phyloP scores from a whole-genome alignment of 768 basidiomycete genomes.

The Lentinula aciculospora region DNA sequence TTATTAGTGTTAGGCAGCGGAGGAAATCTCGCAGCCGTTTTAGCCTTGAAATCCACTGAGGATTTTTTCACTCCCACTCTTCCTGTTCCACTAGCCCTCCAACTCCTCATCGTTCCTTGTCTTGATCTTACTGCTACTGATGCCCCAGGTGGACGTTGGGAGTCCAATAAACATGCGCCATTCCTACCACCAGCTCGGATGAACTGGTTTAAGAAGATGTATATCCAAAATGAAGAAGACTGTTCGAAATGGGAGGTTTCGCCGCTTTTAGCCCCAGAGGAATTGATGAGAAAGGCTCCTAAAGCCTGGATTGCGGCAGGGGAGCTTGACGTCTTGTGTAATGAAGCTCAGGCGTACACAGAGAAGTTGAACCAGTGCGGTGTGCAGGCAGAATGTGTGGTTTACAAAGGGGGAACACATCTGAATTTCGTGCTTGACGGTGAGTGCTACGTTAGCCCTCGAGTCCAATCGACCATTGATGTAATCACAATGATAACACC shows the following conservation, averaged over 20 bases:
- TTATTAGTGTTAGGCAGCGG: constrained; percentile 34
- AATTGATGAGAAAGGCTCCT: constrained; percentile 43
- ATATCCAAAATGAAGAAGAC: constrained; percentile 57
- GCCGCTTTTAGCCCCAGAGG: constrained; percentile 59
- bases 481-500: too few relatives aligned
- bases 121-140: constrained; percentile 60
- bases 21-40: constrained; percentile 62
- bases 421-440: constrained; percentile 72
- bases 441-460: constrained; percentile 30
- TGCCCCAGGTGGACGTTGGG: constrained; percentile 38
- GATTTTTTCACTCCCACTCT: constrained; percentile 20
- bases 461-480: too few relatives aligned
- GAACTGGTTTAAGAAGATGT: constrained; percentile 69
- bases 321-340: constrained; percentile 61
- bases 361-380: constrained; percentile 49
- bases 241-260: constrained; percentile 64
- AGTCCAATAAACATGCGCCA: constrained; percentile 47
- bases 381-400: constrained; percentile 45
- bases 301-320: constrained; percentile 58
- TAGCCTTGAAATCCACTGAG: constrained; percentile 56
- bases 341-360: constrained; percentile 62
- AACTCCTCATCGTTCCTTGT: constrained; percentile 66
- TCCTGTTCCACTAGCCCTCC: constrained; percentile 50
- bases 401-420: constrained; percentile 64
- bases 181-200: constrained; percentile 59